Percentiles rank a stretch among this genome's conserved stretches.
Evolutionary conservation across 2,329 filamentous ascomycete genomes (phyloP).

Genomic region (Sarocladium brachiariae): DNA sequence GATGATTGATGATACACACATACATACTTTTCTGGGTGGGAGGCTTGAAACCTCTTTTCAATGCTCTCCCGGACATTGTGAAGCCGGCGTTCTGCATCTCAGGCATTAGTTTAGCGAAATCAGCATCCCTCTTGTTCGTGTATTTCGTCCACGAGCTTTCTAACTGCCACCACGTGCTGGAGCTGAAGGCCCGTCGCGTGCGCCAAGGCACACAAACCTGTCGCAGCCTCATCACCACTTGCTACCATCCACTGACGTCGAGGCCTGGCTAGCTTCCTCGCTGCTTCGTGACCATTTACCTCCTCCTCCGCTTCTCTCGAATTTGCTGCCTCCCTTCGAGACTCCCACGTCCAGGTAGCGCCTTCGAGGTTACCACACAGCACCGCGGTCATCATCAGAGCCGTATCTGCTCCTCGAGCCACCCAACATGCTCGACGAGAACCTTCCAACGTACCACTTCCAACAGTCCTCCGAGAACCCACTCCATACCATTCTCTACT

Average conservation of each 20-base stretch:
- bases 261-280: neutral
- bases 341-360: too few relatives aligned
- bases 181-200: constrained; percentile 1
- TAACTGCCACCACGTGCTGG: neutral
- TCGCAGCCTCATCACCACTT: constrained; percentile 1
- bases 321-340: too few relatives aligned
- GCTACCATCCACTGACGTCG: neutral
- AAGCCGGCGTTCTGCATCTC: neutral
- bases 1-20: neutral
- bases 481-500: constrained; percentile 50
- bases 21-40: neutral
- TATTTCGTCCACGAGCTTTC: neutral
- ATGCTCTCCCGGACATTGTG: too few relatives aligned
- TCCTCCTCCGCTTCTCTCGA: too few relatives aligned
- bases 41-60: neutral
- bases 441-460: constrained; percentile 68
- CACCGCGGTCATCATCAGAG: neutral
- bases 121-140: too few relatives aligned
- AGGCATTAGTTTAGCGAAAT: neutral
- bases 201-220: constrained; percentile 1
- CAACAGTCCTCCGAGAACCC: constrained; percentile 45
- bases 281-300: neutral
- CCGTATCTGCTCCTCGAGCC: neutral
- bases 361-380: too few relatives aligned
- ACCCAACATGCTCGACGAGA: constrained; percentile 78